Conservation (phyloP, 257 asterid species). For the Galeopsis tetrahit region DNA sequence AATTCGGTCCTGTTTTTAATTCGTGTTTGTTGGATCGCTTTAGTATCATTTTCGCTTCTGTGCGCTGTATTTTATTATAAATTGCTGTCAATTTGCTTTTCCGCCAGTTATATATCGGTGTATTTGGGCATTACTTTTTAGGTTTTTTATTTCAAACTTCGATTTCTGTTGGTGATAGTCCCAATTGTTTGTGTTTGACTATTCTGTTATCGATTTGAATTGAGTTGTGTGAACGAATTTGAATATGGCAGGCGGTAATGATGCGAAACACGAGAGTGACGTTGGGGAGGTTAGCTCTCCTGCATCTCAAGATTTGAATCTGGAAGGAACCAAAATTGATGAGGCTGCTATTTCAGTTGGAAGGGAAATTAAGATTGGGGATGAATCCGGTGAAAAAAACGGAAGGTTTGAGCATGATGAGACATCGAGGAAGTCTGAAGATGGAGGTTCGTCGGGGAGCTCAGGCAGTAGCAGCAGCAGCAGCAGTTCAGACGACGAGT, state of each 20-base stretch:
- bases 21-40: slow-evolving; percentile 27
- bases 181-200: slow-evolving; percentile 20
- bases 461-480: slow-evolving; percentile 40
- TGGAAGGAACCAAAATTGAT: slow-evolving; percentile 19
- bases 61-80: slow-evolving; percentile 17
- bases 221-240: slow-evolving; percentile 28
- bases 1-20: slow-evolving; percentile 35
- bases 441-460: slow-evolving; percentile 46
- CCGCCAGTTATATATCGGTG: too few species aligned
- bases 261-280: slow-evolving; percentile 40
- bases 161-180: slow-evolving; percentile 1
- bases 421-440: slow-evolving; percentile 34
- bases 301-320: slow-evolving; percentile 36
- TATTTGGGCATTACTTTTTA: slow-evolving; percentile 1
- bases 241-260: slow-evolving; percentile 40
- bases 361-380: slow-evolving; percentile 35
- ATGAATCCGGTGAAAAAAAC: slow-evolving; percentile 34
- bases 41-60: slow-evolving; percentile 24
- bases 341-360: slow-evolving; percentile 29
- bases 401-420: slow-evolving; percentile 40
- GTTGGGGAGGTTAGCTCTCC: slow-evolving; percentile 45
- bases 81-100: slow-evolving; percentile 15
- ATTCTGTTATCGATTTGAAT: slow-evolving; percentile 14
- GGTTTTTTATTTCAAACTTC: slow-evolving; percentile 1
- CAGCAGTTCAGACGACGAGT: slow-evolving; percentile 55